phyloP scores from a whole-genome alignment of 768 basidiomycete species.

The Pholiota conissans region DNA sequence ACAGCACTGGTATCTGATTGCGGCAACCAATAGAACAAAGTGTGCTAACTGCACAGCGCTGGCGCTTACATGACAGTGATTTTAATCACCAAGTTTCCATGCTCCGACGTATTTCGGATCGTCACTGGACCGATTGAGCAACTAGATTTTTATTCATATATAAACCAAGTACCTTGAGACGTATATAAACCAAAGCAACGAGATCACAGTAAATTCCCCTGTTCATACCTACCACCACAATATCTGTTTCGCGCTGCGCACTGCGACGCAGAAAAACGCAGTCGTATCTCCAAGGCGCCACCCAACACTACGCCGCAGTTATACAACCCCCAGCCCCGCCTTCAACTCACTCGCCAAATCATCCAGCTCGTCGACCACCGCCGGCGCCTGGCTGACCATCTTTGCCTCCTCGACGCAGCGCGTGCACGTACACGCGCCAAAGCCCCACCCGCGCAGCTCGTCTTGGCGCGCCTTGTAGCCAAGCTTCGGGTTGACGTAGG shows the following conservation, averaged over 20 bases:
- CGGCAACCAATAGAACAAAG: not conserved
- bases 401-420: constrained; percentile 65
- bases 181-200: not conserved
- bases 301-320: constrained; percentile 2
- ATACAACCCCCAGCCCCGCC: constrained; percentile 61
- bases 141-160: not conserved
- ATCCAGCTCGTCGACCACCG: constrained; percentile 32
- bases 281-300: not conserved
- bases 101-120: not conserved
- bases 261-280: not conserved
- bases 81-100: not conserved
- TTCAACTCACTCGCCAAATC: constrained; percentile 63
- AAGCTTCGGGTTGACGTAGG: constrained; percentile 75
- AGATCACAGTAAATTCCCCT: not conserved
- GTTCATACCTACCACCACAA: not conserved
- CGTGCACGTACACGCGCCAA: constrained; percentile 66
- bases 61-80: not conserved
- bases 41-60: not conserved
- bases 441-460: constrained; percentile 71
- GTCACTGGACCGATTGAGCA: not conserved
- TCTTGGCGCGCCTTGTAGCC: constrained; percentile 46
- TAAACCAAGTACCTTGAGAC: not conserved
- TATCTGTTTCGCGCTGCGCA: not conserved
- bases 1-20: not conserved
- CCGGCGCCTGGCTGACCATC: constrained; percentile 30